Evolutionary conservation across 148 eudicot genomes (phyloP), one percentile per base, ranked within the genome.

Genomic region (Heliosperma pusillum): DNA sequence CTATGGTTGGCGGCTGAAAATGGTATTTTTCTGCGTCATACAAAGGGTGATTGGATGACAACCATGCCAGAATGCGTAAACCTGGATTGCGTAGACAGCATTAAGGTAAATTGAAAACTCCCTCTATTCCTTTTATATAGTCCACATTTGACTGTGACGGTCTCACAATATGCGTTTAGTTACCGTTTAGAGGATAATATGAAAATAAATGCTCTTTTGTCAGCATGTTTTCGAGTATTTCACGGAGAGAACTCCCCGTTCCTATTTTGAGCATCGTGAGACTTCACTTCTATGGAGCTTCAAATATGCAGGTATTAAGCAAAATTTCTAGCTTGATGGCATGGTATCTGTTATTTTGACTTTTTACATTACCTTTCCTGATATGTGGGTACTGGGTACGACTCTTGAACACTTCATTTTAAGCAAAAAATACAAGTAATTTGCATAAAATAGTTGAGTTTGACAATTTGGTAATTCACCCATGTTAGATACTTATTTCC

Each of bases 171-270:
- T n/a, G n/a, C n/a, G n/a, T n/a, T n/a, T n/a, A n/a, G n/a, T n/a
- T n/a, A n/a, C n/a, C n/a, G n/a, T n/a, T n/a, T n/a, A n/a, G n/a
- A n/a, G n/a, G n/a, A n/a, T n/a, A n/a, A n/a, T n/a, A n/a, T n/a
- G n/a, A n/a, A n/a, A n/a, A n/a, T n/a, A n/a, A n/a, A n/a, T n/a
- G 21, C 62, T 50, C 45, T 71, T 36, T 82, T 80, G 53, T 80
- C 91, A 92, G 97, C 90, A 88, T 81, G 97, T 92, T 42, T 90
- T 92, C 44, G 93, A 92, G 81, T 92, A 92, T 66, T 92, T 92
- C 86, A 90, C 91, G 2, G 90, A 88, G 76, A 80, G 94, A 80
- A 92, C 97, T 25, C 94, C 97, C 4, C 85, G 91, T 17, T 92
- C 97, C 59, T 85, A 76, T 82, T 80, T 86, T 21, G 95, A 92